Base-by-base conservation (phyloP, 768 basidiomycete genomes). In the Panus rudis region DNA sequence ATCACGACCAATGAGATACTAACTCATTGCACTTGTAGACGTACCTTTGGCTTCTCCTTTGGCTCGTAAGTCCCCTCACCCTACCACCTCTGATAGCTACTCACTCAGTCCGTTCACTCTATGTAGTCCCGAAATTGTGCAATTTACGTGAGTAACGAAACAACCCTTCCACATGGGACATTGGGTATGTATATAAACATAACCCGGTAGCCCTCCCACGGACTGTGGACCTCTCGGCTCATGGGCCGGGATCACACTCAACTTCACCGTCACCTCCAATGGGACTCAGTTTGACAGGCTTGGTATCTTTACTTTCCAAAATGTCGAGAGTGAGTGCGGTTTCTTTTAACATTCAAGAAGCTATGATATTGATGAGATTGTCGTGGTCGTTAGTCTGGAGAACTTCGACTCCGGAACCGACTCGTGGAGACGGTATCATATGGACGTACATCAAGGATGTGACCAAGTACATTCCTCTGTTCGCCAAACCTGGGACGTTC, bases 391-490 rank as follows among this genome's bases (percentile, higher is more conserved):
- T 37, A 84, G 82, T 87, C 39, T 86, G 85, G 86, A 70, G 86
- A 27, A 86, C 82, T 16, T 86, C 84, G 0, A 89, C 86, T 14
- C 79, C 85, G 0, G 86, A 89, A 59, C 86, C 86, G 0, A 81
- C 78, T 1, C 52, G 50, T 12, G 69, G 73, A 3, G 69, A 75
- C 37, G 86, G 85, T 10, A 86, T 88, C 46, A 79, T 85, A 38
- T 88, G 84, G 85, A 85, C 84, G 1, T 80, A 73, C 43, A 59
- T 78, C 51, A 88, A 88, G 56, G 86, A 89, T 51, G 82, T 82
- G 20, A 81, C 84, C 6, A 76, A 76, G 19, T 89, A 80, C 47
- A 73, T 70, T 3, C 82, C 84, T 1, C 70, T 90, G 28, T 89
- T 89, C 55, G 65, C 76, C 2, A 71, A 78, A 48, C 63, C 76